A percentile compares a stretch with the other conserved stretches of the same genome.
phyloP scores from a whole-genome alignment of 345 rosid species.

The Noccaea caerulescens region DNA sequence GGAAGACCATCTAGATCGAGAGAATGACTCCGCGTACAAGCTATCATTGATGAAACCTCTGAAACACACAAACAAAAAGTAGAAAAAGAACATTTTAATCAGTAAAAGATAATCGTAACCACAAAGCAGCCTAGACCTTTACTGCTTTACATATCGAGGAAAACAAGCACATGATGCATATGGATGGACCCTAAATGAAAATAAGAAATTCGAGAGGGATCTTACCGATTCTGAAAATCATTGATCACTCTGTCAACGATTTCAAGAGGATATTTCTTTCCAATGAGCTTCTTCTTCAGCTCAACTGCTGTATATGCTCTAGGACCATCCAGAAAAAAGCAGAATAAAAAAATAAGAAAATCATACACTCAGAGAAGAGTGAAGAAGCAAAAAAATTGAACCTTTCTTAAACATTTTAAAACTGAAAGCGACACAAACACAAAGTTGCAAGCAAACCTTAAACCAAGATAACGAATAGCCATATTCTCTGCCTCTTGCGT shows the following conservation, averaged over 20 bases:
- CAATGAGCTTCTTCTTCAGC: conserved; percentile 72
- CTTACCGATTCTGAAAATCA: conserved; percentile 64
- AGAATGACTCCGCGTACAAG: conserved; percentile 72
- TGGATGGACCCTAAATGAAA: conserved; percentile 10
- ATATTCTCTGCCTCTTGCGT: conserved; percentile 59
- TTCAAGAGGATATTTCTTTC: conserved; percentile 59
- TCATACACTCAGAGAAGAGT: neutral
- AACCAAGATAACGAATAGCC: conserved; percentile 69
- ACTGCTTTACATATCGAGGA: neutral
- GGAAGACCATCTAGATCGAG: conserved; percentile 84
- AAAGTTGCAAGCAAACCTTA: conserved; percentile 49
- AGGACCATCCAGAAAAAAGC: conserved; percentile 17
- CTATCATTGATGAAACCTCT: conserved; percentile 85
- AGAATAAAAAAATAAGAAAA: neutral
- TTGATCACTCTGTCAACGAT: conserved; percentile 55
- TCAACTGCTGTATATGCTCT: conserved; percentile 77
- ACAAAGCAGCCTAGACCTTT: conserved; percentile 3
- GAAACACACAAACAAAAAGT: conserved; percentile 10
- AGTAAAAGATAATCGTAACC: neutral
- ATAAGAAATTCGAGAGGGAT: conserved; percentile 1
- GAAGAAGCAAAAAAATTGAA: neutral
- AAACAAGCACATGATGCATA: conserved; percentile 13
- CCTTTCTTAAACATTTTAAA: neutral
- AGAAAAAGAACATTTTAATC: neutral
- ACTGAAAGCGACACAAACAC: conserved; percentile 18